Percentiles rank a stretch among this genome's conserved stretches.
phyloP scores from a whole-genome alignment of 768 basidiomycete genomes.

The Boletus edulis region DNA sequence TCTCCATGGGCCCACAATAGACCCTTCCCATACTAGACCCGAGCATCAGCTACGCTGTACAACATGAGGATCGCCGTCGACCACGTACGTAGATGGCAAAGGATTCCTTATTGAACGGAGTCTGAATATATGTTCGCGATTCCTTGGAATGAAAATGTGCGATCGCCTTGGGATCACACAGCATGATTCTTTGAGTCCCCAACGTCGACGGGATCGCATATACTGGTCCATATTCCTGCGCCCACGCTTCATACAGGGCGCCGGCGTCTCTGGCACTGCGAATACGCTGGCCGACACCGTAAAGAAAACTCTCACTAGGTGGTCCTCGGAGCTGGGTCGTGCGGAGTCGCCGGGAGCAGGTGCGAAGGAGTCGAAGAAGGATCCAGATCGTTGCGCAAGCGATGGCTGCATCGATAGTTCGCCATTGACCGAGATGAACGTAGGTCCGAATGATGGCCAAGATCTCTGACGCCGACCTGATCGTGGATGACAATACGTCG shows the following conservation, averaged over 20 bases:
- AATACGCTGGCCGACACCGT: slow-evolving; percentile 12
- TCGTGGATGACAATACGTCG: not conserved
- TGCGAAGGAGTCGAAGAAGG: slow-evolving; percentile 2
- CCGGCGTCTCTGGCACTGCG: not conserved
- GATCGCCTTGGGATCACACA: slow-evolving; percentile 41
- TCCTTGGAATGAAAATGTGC: slow-evolving; percentile 15
- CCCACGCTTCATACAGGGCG: slow-evolving; percentile 22
- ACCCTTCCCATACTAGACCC: slow-evolving; percentile 24
- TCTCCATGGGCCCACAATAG: slow-evolving; percentile 37
- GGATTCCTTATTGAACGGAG: slow-evolving; percentile 30
- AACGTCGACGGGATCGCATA: slow-evolving; percentile 17
- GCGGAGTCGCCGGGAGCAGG: not conserved
- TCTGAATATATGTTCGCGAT: slow-evolving; percentile 40
- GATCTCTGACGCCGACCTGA: not conserved
- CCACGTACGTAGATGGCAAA: slow-evolving; percentile 24
- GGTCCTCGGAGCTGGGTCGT: slow-evolving; percentile 22
- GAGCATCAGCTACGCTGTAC: not conserved
- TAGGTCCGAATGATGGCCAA: not conserved
- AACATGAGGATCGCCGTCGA: no score
- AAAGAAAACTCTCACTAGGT: slow-evolving; percentile 15
- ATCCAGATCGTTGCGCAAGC: slow-evolving; percentile 1
- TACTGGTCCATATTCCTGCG: slow-evolving; percentile 15
- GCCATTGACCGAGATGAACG: not conserved
- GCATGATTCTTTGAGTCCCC: slow-evolving; percentile 9
- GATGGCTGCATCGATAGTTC: not conserved